Evolutionary conservation across 352 stramenopile species (phyloP), one percentile per base, ranked within the genome.

Genomic region (Pythium coloratum): DNA sequence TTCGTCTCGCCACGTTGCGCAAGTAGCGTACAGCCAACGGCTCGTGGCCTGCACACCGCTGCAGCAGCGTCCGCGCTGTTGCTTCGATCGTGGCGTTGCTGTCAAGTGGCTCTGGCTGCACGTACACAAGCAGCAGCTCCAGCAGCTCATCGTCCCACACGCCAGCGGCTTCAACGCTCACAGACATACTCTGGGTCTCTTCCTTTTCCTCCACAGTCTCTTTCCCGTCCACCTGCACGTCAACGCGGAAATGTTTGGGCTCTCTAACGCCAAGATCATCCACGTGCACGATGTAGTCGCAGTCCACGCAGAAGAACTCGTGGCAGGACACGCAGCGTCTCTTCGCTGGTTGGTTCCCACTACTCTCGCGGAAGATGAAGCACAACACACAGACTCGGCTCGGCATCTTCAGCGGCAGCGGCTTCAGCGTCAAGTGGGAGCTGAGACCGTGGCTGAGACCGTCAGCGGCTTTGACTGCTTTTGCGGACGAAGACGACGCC

Each of bases 231-330:
- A 30, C 24, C 3, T 49, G 24, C 6, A 80, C 59, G 26, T 71
- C 79, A 16, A 90, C 72, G 34, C 82, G 73, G 26, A 80, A 84
- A 50, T 91, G 82, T 20, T 56, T 49, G 2, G 73, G 64, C 34
- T 87, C 82, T 9, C 67, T 69, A n/a, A 88, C 72, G n/a, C 82
- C 82, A 0, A 91, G 63, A 60, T 91, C 82, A 40, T 91, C 81
- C 6, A 87, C 55, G 53, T 91, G 82, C 34, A 89, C 58, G 18
- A 78, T 44, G 0, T 71, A 74, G 56, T 91, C 82, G 40, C 81
- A 91, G 0, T 57, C 26, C 3, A 16, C 24, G 30, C 82, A 91
- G n/a, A 80, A 20, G 50, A 80, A 80, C 9, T 77, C 49, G 13
- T 70, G 73, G 36, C 82, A 91, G 3, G 69, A 71, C 24, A 91